These are phyloP conservation scores for Pyrus betulifolia DNA, from an alignment of 306 rosid species.

Conservation along the genomic window DNA sequence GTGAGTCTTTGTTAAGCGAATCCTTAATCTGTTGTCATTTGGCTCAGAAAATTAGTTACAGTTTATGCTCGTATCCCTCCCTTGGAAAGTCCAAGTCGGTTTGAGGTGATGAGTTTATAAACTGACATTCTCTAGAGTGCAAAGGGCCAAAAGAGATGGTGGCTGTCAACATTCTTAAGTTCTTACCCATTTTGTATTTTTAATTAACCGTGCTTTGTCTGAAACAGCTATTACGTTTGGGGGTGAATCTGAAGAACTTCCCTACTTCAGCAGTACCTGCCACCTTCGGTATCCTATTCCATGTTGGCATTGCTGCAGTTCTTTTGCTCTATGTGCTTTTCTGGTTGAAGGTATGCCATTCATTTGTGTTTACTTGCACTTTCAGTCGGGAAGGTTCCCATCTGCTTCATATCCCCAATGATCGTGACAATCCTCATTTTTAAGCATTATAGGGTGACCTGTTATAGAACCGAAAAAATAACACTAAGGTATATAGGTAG, in stretches of 20 bases:
- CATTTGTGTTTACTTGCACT: background rate
- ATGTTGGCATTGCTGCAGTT: slow-evolving; percentile 68
- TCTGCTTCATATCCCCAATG: background rate
- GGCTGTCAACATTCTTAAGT: background rate
- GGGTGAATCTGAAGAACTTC: slow-evolving; percentile 84
- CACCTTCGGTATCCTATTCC: slow-evolving; percentile 63
- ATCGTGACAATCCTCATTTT: background rate
- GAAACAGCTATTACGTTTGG: slow-evolving; percentile 60
- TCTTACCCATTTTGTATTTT: background rate
- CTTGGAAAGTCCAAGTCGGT: background rate
- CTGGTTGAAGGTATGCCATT: slow-evolving; percentile 81
- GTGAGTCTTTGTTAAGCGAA: slow-evolving; percentile 41
- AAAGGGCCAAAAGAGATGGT: background rate
- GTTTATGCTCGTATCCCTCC: background rate
- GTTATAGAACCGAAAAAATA: background rate
- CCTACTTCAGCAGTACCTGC: slow-evolving; percentile 63
- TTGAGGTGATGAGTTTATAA: background rate
- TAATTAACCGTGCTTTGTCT: slow-evolving; percentile 11
- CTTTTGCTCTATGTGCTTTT: slow-evolving; percentile 72
- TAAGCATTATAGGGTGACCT: background rate
- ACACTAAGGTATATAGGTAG: background rate
- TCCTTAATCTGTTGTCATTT: background rate
- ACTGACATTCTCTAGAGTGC: background rate
- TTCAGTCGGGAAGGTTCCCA: background rate
- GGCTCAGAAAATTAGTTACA: background rate